A percentile compares a stretch with the other conserved stretches of the same genome.
Conservation (phyloP, 2,329 filamentous ascomycete genomes). For the Fonsecaea erecta region DNA sequence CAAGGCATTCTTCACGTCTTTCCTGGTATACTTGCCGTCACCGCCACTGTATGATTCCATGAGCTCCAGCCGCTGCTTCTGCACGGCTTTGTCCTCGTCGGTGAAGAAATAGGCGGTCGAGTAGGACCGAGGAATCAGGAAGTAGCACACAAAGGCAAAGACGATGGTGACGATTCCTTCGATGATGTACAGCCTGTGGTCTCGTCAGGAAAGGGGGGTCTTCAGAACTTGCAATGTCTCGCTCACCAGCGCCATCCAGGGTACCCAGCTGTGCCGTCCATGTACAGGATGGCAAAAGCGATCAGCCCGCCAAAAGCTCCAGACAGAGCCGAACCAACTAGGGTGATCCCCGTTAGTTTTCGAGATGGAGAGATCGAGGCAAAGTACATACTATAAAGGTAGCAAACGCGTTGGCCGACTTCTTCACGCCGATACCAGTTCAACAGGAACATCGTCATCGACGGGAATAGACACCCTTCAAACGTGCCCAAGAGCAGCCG, state of each 20-base stretch:
- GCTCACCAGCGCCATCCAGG: slow-evolving; percentile 30
- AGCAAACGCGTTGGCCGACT: slow-evolving; percentile 48
- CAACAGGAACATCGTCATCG: slow-evolving; percentile 47
- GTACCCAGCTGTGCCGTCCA: slow-evolving; percentile 29
- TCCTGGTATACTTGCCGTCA: slow-evolving; percentile 56
- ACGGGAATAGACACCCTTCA: slow-evolving; percentile 50
- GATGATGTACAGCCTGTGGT: slow-evolving; percentile 26
- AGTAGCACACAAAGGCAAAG: slow-evolving; percentile 18
- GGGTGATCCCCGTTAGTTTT: background rate
- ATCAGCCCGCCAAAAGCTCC: slow-evolving; percentile 49
- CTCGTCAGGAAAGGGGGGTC: background rate
- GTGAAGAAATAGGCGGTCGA: slow-evolving; percentile 51
- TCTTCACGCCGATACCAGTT: slow-evolving; percentile 49
- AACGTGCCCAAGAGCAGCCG: slow-evolving; percentile 63
- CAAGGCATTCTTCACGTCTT: slow-evolving; percentile 54
- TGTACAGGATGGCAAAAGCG: slow-evolving; percentile 29
- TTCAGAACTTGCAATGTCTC: background rate
- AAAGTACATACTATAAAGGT: slow-evolving; percentile 43
- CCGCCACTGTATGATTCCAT: slow-evolving; percentile 56
- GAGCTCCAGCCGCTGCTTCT: slow-evolving; percentile 51
- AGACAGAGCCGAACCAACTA: slow-evolving; percentile 41
- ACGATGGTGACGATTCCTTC: slow-evolving; percentile 26
- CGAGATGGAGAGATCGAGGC: background rate
- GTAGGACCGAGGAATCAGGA: slow-evolving; percentile 13
- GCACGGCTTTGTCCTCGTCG: slow-evolving; percentile 56